phyloP scores from a whole-genome alignment of 2,329 filamentous ascomycete species.

The Trichophyton equinum region DNA sequence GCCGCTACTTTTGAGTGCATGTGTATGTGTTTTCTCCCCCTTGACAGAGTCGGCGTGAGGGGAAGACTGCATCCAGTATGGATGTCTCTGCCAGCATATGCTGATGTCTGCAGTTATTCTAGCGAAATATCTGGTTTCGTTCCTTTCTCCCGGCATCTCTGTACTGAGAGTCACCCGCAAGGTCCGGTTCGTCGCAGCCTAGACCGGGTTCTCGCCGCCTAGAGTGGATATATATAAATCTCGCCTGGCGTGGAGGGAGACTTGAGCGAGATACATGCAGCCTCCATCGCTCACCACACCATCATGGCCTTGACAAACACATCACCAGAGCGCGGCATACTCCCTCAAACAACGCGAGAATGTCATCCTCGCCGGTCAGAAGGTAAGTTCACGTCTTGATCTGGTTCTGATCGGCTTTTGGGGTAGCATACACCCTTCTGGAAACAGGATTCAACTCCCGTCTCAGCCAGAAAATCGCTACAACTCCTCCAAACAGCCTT shows the following conservation, averaged over 20 bases:
- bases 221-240: neutral
- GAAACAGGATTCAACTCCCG: neutral
- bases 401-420: neutral
- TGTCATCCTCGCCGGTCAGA: conserved; percentile 3
- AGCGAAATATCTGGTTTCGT: neutral
- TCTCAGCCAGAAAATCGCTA: neutral
- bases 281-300: neutral
- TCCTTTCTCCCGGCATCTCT: neutral
- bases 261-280: neutral
- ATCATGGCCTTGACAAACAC: neutral
- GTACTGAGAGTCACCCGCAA: too few species aligned
- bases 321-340: neutral
- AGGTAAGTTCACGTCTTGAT: conserved; percentile 4
- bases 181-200: neutral
- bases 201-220: neutral
- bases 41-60: neutral
- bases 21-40: neutral
- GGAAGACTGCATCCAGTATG: neutral
- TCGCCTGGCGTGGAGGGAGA: neutral
- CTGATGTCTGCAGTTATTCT: neutral
- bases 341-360: neutral
- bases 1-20: neutral
- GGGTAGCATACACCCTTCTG: neutral
- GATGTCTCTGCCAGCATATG: neutral
- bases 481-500: neutral